Base-by-base conservation (phyloP, 148 eudicot genomes). In the Polygonum aviculare region DNA sequence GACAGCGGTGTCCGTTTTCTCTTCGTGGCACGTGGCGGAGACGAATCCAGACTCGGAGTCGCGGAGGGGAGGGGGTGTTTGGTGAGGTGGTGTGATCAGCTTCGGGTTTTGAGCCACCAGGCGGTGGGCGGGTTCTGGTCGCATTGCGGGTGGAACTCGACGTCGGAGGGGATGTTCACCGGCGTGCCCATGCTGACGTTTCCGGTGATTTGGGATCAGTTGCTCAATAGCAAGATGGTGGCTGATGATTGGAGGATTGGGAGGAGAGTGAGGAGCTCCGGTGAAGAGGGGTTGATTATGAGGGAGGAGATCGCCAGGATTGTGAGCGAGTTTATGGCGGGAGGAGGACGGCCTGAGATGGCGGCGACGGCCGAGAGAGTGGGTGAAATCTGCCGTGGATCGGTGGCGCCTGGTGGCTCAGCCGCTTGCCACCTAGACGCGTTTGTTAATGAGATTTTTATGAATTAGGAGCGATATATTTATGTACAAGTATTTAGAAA, bases 131-230 rank as follows among this genome's bases (percentile, higher is more conserved):
- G 72, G 44, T 67, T 67, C 4, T 38, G 44, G 72, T 67, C 72
- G 44, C 72, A 67, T 4, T 67, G 72, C 36, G 72, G 72, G 16
- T 67, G 72, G 72, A 67, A 67, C 16, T 67, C 72, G 19, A 67
- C 45, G 21, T 67, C 72, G 45, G 72, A 67, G 72, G 72, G 45
- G 12, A 67, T 67, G 45, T 67, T 35, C 1, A 45, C 72, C 19
- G 72, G 72, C 0, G 45, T 67, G 1, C 72, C 72, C 6, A 15
- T 67, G 72, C 72, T 67, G 45, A 16, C 72, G 45, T 67, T 67
- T 67, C 72, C 72, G 72, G 5, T 67, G 2, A 0, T 35, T 2
- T 67, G 72, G 72, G 72, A 67, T n/a, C 72, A 67, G 21, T 36
- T 36, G 21, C 44, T 67, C 1, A 38, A 15, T 14, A 0, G 72